Base-by-base conservation (phyloP, 495 filamentous ascomycete genomes). In the Neurospora sp. region DNA sequence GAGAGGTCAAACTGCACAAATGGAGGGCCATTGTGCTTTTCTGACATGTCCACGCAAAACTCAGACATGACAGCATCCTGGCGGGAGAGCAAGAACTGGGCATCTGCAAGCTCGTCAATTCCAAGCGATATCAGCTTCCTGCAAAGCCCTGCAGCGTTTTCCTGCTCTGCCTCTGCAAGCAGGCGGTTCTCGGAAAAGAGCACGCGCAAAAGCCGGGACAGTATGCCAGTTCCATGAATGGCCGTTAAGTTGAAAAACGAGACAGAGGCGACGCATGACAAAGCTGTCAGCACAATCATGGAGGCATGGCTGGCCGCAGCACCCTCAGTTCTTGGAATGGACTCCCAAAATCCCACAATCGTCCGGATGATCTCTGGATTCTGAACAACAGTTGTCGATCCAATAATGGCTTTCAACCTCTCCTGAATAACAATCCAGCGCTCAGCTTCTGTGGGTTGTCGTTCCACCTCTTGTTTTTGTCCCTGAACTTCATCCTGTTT, bases 1-100 rank as follows among this genome's bases (percentile, higher is more conserved):
- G 93, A 96, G 70, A 98, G 85, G 83, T 99, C 96, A 81, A 99
- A 98, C 77, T 98, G 93, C 77, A 99, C 91, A 76, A 92, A 93
- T 4, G 94, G 87, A 39, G 96, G 93, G 23, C 88, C 86, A 72
- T 90, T 89, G 69, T 94, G 93, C 69, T 85, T 84, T 77, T 90
- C 88, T 72, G 96, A 87, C 71, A 90, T 89, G 73, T 88, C 84
- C 20, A 95, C 84, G 42, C 97, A 90, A 75, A 97, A 94, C 46
- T 89, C 86, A 40, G 91, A 88, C 16, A 90, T 88, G 39, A 85
- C 79, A 12, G 89, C 78, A 54, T 90, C 92, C 14, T 86, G 85
- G 72, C 88, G 85, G 31, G 87, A 87, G 76, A 96, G 90, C 46
- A 99, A 85, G 71, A 88, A 88, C 75, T 93, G 89, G 23, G 92